phyloP scores from a whole-genome alignment of 2,329 filamentous ascomycete genomes.

The Colletotrichum simmondsii region DNA sequence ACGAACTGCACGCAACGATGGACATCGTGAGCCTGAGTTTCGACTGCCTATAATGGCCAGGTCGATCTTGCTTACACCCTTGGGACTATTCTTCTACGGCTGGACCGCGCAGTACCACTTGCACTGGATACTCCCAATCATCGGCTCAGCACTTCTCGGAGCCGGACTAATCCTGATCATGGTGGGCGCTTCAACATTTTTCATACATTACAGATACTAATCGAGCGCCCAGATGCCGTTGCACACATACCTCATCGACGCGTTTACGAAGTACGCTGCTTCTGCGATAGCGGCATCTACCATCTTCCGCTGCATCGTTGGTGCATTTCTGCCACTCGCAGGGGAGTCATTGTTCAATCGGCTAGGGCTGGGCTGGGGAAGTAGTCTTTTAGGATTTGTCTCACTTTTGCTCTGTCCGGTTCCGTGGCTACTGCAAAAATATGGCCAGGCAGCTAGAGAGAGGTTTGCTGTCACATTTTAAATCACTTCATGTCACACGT shows the following conservation, averaged over 20 bases:
- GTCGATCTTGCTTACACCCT: background rate
- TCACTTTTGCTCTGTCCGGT: conserved; percentile 36
- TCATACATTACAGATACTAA: background rate
- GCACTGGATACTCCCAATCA: background rate
- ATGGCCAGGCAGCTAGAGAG: background rate
- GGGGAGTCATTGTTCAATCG: conserved; percentile 61
- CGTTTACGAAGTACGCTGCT: conserved; percentile 68
- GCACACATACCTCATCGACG: conserved; percentile 63
- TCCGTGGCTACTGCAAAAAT: conserved; percentile 32
- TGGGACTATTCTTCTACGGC: background rate
- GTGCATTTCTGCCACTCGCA: conserved; percentile 62
- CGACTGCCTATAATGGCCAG: background rate
- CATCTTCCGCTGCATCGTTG: conserved; percentile 61
- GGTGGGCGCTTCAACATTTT: background rate
- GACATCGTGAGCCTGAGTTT: background rate
- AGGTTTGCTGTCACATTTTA: background rate
- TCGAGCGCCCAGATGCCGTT: background rate
- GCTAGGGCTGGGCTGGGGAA: conserved; percentile 66
- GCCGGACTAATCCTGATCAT: background rate
- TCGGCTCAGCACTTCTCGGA: background rate
- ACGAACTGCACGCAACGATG: background rate
- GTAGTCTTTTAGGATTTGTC: conserved; percentile 49
- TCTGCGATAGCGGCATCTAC: conserved; percentile 74
- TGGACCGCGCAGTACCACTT: background rate
- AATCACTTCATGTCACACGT: too few species aligned